Base-by-base conservation (phyloP, 164 flowering plant species). In the Liriodendron chinense region DNA sequence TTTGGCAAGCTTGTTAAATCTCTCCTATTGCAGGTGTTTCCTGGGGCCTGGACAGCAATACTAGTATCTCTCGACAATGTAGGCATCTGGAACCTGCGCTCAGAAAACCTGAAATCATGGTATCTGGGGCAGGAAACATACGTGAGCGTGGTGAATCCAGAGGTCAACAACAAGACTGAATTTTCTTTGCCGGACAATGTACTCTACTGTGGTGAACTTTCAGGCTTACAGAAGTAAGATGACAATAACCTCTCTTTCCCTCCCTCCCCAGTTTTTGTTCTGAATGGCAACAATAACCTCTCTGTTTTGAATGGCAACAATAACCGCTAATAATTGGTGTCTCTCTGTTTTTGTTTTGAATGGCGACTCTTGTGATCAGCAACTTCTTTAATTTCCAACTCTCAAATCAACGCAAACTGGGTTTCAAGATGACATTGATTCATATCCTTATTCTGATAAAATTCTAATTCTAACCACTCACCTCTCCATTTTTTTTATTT, bases 21-120 rank as follows among this genome's bases (percentile, higher is more conserved):
- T n/a, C 71, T 28, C 69, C 1, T 47, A 48, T 22, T 73, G 21
- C 87, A 95, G 99, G 99, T 95, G 65, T 95, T 90, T 82, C 97
- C 98, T 72, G 94, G 94, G 77, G 98, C 94, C 20, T 95, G 99
- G 98, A 90, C 98, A 21, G 98, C 99, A 56, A 91, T 95, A 63
- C 80, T 93, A 79, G 87, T 93, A 47, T 89, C 85, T 21, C 90
- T 93, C 24, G 99, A 95, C 81, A 95, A 92, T 79, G 86, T 82
- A 72, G 98, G 99, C 65, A 87, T 92, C 67, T 93, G 99, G 99
- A 95, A 95, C 81, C 90, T 95, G 22, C 90, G 99, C 3, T 79
- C 89, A 0, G 85, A 89, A 79, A 91, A 95, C 76, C 92, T 93
- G 3, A 72, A 92, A 83, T 86, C 97, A 25, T 95, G 99, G 99